Evolutionary conservation across 805 yeast species (phyloP), one percentile per base, ranked within the genome.

Genomic region (Candida koratica): DNA sequence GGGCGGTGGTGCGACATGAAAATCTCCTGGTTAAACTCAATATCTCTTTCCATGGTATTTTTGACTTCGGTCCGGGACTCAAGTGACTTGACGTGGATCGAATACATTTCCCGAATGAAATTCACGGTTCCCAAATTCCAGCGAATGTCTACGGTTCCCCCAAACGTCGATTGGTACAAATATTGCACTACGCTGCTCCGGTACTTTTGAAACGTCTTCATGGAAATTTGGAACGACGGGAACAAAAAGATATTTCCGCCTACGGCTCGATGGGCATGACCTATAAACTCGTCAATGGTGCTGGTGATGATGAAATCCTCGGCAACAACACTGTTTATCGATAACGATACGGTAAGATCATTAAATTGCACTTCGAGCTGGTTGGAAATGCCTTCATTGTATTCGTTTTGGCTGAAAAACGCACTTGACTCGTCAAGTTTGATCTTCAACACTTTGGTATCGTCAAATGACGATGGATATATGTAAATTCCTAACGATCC

Each of bases 91-190:
- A 79, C 79, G 61, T 93, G 96, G 2, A 88, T 75, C 10, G 87
- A 74, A 81, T 89, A 84, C 95, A 93, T 88, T 50, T 87, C 96
- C 23, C 95, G 69, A 22, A 93, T 86, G 45, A 87, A 87, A 50
- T 84, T 85, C 13, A 93, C 80, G 0, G 95, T 81, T 0, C 97
- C 97, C 18, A 93, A 62, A 54, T 93, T 93, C 98, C 98, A 93
- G 32, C 86, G 74, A 1, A 93, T 79, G 41, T 87, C 95, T 25
- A 93, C 93, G 11, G 86, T 78, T 17, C 96, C 97, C 6, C 86
- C 95, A 63, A 93, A 87, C 2, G 79, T 67, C 33, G 93, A 79
- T 30, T 69, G 70, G 56, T 75, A 93, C 1, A 71, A 64, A 51
- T 81, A 87, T 47, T 83, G 81, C 28, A 93, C 73, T 4, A 67